Evolutionary conservation across 2,329 filamentous ascomycete genomes (phyloP), one percentile per base, ranked within the genome.

Genomic region (Chrysosporium queenslandicum): DNA sequence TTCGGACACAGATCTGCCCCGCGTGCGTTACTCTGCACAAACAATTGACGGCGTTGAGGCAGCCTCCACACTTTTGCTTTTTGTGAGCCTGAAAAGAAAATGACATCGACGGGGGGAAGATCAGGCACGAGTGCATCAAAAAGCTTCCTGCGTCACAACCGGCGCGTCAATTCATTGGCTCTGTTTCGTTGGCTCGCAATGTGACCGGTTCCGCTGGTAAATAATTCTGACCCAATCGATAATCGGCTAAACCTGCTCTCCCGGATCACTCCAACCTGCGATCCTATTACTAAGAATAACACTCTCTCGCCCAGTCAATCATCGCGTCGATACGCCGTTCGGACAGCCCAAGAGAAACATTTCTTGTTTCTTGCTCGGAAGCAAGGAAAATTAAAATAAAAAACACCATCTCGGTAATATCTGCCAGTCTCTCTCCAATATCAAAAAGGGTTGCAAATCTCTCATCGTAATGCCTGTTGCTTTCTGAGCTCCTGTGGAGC

Each of bases 111-210:
- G 20, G 37, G 25, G 50, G 40, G 39, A 39, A 46, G 47, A 18
- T 53, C 50, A 53, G 50, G 50, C 50, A 53, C 50, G 42, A 40
- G 42, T 53, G 50, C 50, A 42, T 46, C 29, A 43, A 12, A 36
- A 51, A 43, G 16, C 11, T 2, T 42, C 6, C 20, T 50, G 47
- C 47, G 37, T 50, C 25, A 50, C 47, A 32, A 23, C 25, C 21
- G 18, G 32, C 47, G 27, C 36, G 47, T 42, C n/a, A 21, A 16
- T 34, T n/a, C 12, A 42, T 42, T 50, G 47, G 47, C 27, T 21
- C 6, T 21, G 27, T 16, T n/a, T 25, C 23, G 32, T 39, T 40
- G 36, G 36, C 11, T 49, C n/a, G 36, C 5, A 34, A 42, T 42
- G 47, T 50, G 47, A 50, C 36, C 27, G 20, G 47, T 50, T 21